A percentile compares a stretch with the other conserved stretches of the same genome.
Evolutionary conservation across 2,329 filamentous ascomycete genomes (phyloP).

Genomic region (Aspergillus sp.): DNA sequence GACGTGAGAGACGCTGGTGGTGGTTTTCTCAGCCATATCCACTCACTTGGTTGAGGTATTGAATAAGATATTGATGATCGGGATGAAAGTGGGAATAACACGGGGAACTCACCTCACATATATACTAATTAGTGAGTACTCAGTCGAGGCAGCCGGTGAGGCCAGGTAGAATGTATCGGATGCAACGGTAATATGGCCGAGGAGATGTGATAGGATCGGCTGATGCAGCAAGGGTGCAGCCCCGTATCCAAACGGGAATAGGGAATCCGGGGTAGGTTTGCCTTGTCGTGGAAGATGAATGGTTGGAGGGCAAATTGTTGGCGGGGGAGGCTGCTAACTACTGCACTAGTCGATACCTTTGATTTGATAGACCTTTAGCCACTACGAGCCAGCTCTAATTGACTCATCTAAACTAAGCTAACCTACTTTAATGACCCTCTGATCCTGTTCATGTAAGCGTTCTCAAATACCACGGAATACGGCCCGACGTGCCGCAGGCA

Average conservation of each 20-base stretch:
- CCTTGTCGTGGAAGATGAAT: neutral
- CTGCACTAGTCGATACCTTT: no score
- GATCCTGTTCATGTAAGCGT: no score
- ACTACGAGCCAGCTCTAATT: neutral
- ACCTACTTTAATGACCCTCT: neutral
- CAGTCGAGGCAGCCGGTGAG: neutral
- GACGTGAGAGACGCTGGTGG: conserved; percentile 6
- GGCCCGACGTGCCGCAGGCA: conserved; percentile 4
- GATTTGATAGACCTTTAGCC: neutral
- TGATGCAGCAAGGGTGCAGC: conserved; percentile 7
- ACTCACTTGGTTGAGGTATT: neutral
- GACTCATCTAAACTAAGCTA: neutral
- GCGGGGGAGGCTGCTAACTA: neutral
- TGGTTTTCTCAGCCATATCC: conserved; percentile 6
- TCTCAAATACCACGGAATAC: neutral
- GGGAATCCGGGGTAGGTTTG: conserved; percentile 8
- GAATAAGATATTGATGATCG: neutral
- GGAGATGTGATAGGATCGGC: conserved; percentile 7
- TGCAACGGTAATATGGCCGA: neutral
- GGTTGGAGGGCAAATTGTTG: neutral
- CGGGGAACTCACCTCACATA: neutral
- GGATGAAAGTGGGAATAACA: neutral
- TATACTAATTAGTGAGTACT: neutral
- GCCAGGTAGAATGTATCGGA: neutral
- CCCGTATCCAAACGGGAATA: conserved; percentile 11